Evolutionary conservation across 306 rosid genomes (phyloP).

Genomic region (Glycine soja): DNA sequence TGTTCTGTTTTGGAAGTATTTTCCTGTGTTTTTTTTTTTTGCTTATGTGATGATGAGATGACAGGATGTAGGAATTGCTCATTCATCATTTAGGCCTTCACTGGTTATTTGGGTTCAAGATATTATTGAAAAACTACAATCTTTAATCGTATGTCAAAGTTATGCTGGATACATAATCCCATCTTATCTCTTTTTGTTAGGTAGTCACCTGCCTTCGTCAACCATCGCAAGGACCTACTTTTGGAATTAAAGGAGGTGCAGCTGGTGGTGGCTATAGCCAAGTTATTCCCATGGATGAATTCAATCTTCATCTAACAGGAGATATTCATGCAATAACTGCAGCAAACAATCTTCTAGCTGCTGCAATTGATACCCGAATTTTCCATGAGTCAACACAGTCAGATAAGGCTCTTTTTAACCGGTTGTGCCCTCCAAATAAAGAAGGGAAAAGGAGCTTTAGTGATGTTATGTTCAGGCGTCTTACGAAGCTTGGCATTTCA

Average conservation of each 20-base stretch:
- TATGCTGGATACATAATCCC: conserved; percentile 30
- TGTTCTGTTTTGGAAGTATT: conserved; percentile 10
- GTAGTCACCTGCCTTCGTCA: conserved; percentile 96
- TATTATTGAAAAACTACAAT: neutral
- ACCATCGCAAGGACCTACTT: conserved; percentile 99
- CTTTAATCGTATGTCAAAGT: conserved; percentile 27
- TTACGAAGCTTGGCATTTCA: conserved; percentile 79
- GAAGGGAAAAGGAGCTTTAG: conserved; percentile 85
- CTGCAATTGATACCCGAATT: conserved; percentile 92
- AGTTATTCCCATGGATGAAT: conserved; percentile 99
- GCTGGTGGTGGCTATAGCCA: conserved; percentile 99
- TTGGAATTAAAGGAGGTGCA: conserved; percentile 99
- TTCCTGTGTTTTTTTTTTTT: neutral
- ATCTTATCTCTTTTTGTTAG: conserved; percentile 51
- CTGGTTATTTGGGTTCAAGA: conserved; percentile 5
- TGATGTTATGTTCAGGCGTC: conserved; percentile 85
- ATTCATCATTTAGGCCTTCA: conserved; percentile 21
- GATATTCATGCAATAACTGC: conserved; percentile 99
- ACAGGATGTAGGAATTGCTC: conserved; percentile 10
- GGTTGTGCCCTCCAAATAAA: conserved; percentile 90
- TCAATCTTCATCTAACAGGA: conserved; percentile 98
- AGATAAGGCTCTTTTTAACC: conserved; percentile 92
- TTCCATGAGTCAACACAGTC: conserved; percentile 95
- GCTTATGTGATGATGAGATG: conserved; percentile 4
- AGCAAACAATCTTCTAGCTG: conserved; percentile 96